Evolutionary conservation across 441 rosid genomes (phyloP).

Genomic region (Populus trichocarpa): DNA sequence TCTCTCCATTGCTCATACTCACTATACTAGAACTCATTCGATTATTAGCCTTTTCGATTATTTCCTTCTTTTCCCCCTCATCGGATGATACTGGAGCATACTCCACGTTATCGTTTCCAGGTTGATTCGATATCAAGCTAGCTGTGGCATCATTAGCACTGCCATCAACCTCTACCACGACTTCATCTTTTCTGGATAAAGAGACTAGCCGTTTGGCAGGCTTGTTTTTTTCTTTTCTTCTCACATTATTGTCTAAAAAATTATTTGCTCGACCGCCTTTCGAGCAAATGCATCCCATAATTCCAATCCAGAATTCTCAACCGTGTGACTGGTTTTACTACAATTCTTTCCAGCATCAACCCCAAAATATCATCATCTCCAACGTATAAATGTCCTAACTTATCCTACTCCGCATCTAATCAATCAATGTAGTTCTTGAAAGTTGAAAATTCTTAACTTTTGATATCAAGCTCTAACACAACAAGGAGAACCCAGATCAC

Average conservation of each 20-base stretch:
- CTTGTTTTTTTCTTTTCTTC: constrained; percentile 24
- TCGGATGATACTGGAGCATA: constrained; percentile 29
- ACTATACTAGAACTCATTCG: constrained; percentile 38
- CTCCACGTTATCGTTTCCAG: constrained; percentile 19
- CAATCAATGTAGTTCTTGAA: background rate
- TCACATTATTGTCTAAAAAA: background rate
- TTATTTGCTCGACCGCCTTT: constrained; percentile 56
- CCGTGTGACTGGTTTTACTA: background rate
- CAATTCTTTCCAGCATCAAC: constrained; percentile 6
- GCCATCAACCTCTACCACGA: constrained; percentile 33
- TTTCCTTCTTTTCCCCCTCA: constrained; percentile 42
- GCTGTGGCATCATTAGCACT: constrained; percentile 44
- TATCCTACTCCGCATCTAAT: constrained; percentile 4
- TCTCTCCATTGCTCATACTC: constrained; percentile 55
- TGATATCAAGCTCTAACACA: background rate
- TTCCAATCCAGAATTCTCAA: constrained; percentile 27
- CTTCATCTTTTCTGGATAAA: constrained; percentile 40
- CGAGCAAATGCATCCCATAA: constrained; percentile 92
- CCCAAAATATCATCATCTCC: background rate
- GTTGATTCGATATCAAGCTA: constrained; percentile 43
- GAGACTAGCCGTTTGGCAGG: constrained; percentile 33
- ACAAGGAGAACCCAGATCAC: constrained; percentile 13
- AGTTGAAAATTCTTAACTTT: background rate
- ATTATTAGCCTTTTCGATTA: constrained; percentile 25
- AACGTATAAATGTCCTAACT: background rate